Base-by-base conservation (phyloP, 176 grass and related monocot species). In the Ensete glaucum region DNA sequence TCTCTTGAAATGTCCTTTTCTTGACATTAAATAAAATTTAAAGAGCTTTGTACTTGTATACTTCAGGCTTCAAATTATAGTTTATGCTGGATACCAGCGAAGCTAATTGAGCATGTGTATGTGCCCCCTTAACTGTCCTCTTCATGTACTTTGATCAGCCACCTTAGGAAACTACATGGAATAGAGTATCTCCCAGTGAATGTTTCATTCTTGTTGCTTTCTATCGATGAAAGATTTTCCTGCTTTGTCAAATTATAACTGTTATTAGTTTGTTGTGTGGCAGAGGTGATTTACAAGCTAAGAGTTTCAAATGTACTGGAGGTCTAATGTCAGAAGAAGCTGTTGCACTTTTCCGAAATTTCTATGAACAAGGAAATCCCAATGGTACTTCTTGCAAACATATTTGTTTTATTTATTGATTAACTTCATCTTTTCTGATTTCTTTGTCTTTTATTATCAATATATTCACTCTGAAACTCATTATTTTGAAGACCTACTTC, bases 351-450 rank as follows among this genome's bases (percentile, higher is more conserved):
- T 91, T 98, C 62, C 79, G 86, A 57, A 81, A 67, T 81, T 99
- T 94, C 85, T 99, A 98, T 78, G 88, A 99, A 65, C 90, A 94
- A 87, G 90, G 90, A 80, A 99, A 99, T 73, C 88, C 95, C 17
- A 99, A 99, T 57, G 90, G 95, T 96, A 29, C 27, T 27, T 27
- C 9, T 27, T 16, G 29, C 57, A 27, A 72, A 65, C 69, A 75
- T 25, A 57, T 17, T 8, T 63, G 29, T 50, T 13, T 60, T 3
- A 77, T 53, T 15, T 26, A 50, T 70, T 65, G 21, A 7, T 29
- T 71, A 51, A 54, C 64, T 26, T 11, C 52, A 4, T 67, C 52
- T 67, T 73, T 2, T 55, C 23, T 79, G 15, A 54, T 17, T 21
- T 29, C n/a, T 67, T 11, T 54, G 20, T 17, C 11, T 5, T 51